Percentiles rank a stretch among this genome's conserved stretches.
Conservation (phyloP, 2,329 filamentous ascomycete species). For the Xylariaceae sp. region DNA sequence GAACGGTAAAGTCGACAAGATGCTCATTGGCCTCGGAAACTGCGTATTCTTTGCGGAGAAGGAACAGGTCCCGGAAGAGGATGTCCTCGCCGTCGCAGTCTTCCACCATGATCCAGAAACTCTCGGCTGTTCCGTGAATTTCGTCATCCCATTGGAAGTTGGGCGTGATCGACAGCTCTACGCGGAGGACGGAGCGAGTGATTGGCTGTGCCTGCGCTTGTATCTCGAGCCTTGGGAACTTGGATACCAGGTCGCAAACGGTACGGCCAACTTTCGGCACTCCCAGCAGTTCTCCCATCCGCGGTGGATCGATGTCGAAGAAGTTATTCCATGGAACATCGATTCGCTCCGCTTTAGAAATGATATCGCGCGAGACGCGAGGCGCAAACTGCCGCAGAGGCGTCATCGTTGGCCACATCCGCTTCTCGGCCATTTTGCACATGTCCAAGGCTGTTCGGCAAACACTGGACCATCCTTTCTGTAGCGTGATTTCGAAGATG, state of each 20-base stretch:
- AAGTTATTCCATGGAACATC: constrained; percentile 91
- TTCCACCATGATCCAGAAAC: constrained; percentile 95
- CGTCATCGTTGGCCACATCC: constrained; percentile 99
- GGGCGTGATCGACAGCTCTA: constrained; percentile 86
- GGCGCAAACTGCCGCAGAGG: constrained; percentile 81
- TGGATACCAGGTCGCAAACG: constrained; percentile 80
- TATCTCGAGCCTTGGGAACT: constrained; percentile 88
- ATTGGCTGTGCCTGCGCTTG: constrained; percentile 93
- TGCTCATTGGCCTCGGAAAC: constrained; percentile 84
- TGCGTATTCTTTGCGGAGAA: constrained; percentile 86
- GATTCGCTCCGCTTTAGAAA: constrained; percentile 89
- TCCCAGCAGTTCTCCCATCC: constrained; percentile 90
- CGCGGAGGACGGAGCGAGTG: constrained; percentile 84
- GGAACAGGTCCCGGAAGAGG: constrained; percentile 88
- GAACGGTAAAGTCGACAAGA: constrained; percentile 90
- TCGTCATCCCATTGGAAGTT: constrained; percentile 95
- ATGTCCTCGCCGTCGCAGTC: constrained; percentile 97
- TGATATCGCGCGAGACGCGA: constrained; percentile 72
- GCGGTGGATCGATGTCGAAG: constrained; percentile 91
- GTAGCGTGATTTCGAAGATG: constrained; percentile 94
- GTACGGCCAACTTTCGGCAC: constrained; percentile 81
- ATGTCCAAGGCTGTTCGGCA: constrained; percentile 88
- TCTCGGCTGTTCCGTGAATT: constrained; percentile 81
- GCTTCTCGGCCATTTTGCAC: constrained; percentile 98
- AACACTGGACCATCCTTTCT: constrained; percentile 92